Evolutionary conservation across 2,329 filamentous ascomycete species (phyloP).

Genomic region (Orbilia javanica): DNA sequence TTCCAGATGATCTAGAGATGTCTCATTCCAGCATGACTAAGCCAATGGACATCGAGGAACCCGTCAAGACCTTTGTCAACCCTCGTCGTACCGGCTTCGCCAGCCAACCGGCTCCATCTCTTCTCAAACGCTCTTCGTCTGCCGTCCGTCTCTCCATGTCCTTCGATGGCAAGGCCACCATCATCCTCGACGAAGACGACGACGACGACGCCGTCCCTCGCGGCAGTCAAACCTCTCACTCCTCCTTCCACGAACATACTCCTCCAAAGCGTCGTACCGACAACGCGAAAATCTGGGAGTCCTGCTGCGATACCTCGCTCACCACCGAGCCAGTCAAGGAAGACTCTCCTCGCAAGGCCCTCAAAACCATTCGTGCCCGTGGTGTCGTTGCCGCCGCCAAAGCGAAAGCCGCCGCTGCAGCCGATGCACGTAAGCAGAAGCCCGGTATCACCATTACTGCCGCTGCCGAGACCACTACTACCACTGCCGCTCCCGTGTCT

Average conservation of each 20-base stretch:
- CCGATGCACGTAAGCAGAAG: constrained; percentile 44
- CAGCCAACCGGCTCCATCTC: constrained; percentile 50
- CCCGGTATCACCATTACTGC: not conserved
- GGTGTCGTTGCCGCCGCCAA: constrained; percentile 47
- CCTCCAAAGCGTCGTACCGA: constrained; percentile 58
- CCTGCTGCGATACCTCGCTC: constrained; percentile 59
- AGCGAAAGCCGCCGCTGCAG: constrained; percentile 42
- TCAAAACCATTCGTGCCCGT: constrained; percentile 53
- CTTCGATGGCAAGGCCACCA: constrained; percentile 61
- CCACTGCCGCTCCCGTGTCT: not conserved
- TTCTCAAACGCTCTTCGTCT: constrained; percentile 60
- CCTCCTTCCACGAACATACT: constrained; percentile 42
- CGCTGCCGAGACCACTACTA: no score
- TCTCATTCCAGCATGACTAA: constrained; percentile 39
- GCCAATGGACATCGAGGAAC: constrained; percentile 39
- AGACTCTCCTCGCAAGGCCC: constrained; percentile 52
- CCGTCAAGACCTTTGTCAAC: constrained; percentile 46
- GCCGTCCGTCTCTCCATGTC: constrained; percentile 61
- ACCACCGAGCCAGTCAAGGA: constrained; percentile 45
- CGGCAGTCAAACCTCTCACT: constrained; percentile 41
- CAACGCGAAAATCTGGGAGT: constrained; percentile 62
- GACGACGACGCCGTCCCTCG: constrained; percentile 32
- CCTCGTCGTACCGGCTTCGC: constrained; percentile 45
- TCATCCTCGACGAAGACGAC: constrained; percentile 61
- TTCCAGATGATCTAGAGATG: constrained; percentile 49